These are phyloP conservation scores for Pholiota adiposa DNA, from an alignment of 1,284 basidiomycete genomes.

Conservation along the genomic window DNA sequence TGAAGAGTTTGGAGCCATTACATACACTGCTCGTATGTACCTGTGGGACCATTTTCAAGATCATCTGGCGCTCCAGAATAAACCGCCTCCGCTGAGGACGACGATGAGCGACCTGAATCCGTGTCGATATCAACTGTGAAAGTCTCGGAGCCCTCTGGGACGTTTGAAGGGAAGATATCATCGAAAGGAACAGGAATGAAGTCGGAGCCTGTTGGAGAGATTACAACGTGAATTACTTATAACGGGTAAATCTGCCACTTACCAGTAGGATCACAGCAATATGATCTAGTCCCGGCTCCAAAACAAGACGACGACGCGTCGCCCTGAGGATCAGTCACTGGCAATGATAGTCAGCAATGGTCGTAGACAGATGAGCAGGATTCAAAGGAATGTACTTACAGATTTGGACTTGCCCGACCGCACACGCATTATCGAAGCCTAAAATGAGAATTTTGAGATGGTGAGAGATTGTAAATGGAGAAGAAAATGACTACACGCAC, in stretches of 20 bases:
- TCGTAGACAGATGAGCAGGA: background rate
- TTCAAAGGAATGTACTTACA: constrained; percentile 5
- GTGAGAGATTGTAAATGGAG: background rate
- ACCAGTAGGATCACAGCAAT: constrained; percentile 19
- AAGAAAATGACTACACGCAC: constrained; percentile 5
- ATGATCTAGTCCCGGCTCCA: constrained; percentile 13
- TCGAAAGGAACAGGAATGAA: constrained; percentile 18
- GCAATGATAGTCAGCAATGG: background rate
- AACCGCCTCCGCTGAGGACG: constrained; percentile 1
- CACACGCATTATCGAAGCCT: constrained; percentile 16
- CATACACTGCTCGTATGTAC: background rate
- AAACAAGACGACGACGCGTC: constrained; percentile 13
- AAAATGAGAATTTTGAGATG: background rate
- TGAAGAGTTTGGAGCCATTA: background rate
- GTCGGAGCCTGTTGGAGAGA: background rate
- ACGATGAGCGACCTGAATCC: constrained; percentile 10
- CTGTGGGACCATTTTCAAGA: background rate
- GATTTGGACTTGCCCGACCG: constrained; percentile 15
- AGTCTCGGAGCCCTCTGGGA: constrained; percentile 12
- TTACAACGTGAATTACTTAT: background rate
- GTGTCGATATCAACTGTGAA: constrained; percentile 22
- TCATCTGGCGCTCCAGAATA: background rate
- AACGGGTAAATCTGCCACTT: background rate
- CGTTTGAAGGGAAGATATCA: constrained; percentile 16
- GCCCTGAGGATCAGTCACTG: constrained; percentile 17